A percentile compares a stretch with the other conserved stretches of the same genome.
phyloP scores from a whole-genome alignment of 2,329 filamentous ascomycete genomes.

The Pseudopithomyces chartarum region DNA sequence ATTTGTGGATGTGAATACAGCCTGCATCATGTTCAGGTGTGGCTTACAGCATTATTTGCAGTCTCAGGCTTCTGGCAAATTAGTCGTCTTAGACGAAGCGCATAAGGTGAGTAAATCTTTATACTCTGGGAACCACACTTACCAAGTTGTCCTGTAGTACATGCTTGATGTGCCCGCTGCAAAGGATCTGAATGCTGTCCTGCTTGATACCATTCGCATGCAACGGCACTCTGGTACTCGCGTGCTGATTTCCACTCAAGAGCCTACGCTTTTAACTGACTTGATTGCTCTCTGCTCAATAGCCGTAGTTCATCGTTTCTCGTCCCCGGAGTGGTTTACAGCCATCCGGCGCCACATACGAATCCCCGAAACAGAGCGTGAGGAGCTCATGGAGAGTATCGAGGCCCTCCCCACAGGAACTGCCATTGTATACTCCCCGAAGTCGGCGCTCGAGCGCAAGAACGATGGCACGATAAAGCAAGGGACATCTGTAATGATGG shows the following conservation, averaged over 20 bases:
- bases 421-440: conserved; percentile 56
- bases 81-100: conserved; percentile 76
- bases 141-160: conserved; percentile 50
- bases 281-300: conserved; percentile 74
- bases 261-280: conserved; percentile 71
- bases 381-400: conserved; percentile 51
- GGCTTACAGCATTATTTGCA: conserved; percentile 70
- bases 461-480: conserved; percentile 10
- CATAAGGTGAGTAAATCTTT: conserved; percentile 62
- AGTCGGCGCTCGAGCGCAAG: conserved; percentile 45
- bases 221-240: conserved; percentile 72
- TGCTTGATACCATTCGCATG: conserved; percentile 68
- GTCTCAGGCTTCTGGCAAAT: conserved; percentile 48
- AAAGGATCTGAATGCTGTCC: conserved; percentile 63
- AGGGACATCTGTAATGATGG: conserved; percentile 26
- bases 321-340: conserved; percentile 66
- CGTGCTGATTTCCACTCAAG: conserved; percentile 76
- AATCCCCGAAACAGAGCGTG: conserved; percentile 45
- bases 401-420: conserved; percentile 55
- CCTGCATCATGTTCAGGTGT: conserved; percentile 75
- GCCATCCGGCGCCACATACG: conserved; percentile 63
- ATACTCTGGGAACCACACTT: neutral
- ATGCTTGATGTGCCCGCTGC: conserved; percentile 62
- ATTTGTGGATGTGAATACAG: conserved; percentile 68
- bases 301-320: conserved; percentile 76